A percentile compares a stretch with the other conserved stretches of the same genome.
phyloP scores from a whole-genome alignment of 768 basidiomycete genomes.

The Heimioporus sp. region DNA sequence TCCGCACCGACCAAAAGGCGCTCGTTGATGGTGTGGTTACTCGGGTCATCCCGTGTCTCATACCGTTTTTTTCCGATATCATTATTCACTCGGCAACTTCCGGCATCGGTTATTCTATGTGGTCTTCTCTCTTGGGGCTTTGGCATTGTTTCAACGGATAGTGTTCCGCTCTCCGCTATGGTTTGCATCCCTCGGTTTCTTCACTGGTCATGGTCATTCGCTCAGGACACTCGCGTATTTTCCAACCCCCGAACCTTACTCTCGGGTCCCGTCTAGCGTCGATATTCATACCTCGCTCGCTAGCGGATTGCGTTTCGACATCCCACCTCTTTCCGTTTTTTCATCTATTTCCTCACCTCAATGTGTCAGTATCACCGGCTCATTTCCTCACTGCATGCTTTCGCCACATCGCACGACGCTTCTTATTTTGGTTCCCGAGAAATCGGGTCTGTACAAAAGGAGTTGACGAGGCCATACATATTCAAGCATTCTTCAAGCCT shows the following conservation, averaged over 20 bases:
- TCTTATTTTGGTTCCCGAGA: conserved; percentile 31
- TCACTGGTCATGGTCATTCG: conserved; percentile 37
- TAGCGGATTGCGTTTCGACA: conserved; percentile 26
- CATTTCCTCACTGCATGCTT: conserved; percentile 39
- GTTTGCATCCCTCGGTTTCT: conserved; percentile 29
- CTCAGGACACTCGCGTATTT: conserved; percentile 34
- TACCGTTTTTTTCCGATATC: conserved; percentile 35
- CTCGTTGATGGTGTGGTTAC: conserved; percentile 12
- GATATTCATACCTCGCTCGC: conserved; percentile 49
- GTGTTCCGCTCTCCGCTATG: conserved; percentile 27
- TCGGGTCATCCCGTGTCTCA: conserved; percentile 22
- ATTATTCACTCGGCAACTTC: conserved; percentile 43
- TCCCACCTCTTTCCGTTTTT: conserved; percentile 22
- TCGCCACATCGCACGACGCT: conserved; percentile 39
- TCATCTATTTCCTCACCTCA: conserved; percentile 31
- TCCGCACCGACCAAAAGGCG: conserved; percentile 3
- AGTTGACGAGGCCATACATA: conserved; percentile 31
- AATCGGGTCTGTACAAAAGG: conserved; percentile 38
- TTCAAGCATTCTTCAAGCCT: conserved; percentile 26
- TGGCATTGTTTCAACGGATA: conserved; percentile 25
- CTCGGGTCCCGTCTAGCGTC: conserved; percentile 33
- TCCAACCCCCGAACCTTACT: conserved; percentile 19
- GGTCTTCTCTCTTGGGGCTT: conserved; percentile 32
- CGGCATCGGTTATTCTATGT: conserved; percentile 26
- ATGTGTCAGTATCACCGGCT: conserved; percentile 43